phyloP scores from a whole-genome alignment of 108 stramenopile genomes.

The Schizochytrium sp. region DNA sequence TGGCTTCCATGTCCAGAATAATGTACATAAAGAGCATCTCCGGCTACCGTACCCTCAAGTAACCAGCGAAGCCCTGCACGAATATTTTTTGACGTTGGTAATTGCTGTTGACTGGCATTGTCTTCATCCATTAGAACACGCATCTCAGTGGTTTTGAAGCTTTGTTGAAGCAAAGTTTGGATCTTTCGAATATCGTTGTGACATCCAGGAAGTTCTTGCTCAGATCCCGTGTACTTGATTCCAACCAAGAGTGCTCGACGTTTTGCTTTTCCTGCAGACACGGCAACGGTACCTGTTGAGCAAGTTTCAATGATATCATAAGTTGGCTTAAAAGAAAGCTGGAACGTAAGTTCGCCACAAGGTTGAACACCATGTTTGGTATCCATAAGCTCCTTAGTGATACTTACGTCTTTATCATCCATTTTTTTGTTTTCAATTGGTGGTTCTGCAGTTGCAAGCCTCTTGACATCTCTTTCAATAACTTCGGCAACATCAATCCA shows the following conservation, averaged over 20 bases:
- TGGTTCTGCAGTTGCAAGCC: background rate
- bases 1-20: conserved; percentile 81
- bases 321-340: background rate
- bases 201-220: conserved; percentile 85
- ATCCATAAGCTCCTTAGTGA: background rate
- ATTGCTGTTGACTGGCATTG: background rate
- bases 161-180: conserved; percentile 82
- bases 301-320: background rate
- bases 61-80: conserved; percentile 81
- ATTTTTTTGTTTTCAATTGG: background rate
- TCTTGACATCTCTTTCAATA: background rate
- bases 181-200: conserved; percentile 89
- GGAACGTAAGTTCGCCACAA: background rate
- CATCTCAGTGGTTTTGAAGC: conserved; percentile 83
- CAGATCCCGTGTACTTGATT: conserved; percentile 88
- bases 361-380: background rate
- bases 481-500: background rate
- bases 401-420: background rate
- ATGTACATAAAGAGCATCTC: conserved; percentile 79
- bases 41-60: conserved; percentile 80
- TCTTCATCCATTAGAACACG: conserved; percentile 91
- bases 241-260: conserved; percentile 84
- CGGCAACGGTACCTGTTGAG: background rate
- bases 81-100: conserved; percentile 80
- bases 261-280: background rate